A percentile compares a stretch with the other conserved stretches of the same genome.
Evolutionary conservation across 1,139 yeast genomes (phyloP).

Genomic region (Pichia sp.): DNA sequence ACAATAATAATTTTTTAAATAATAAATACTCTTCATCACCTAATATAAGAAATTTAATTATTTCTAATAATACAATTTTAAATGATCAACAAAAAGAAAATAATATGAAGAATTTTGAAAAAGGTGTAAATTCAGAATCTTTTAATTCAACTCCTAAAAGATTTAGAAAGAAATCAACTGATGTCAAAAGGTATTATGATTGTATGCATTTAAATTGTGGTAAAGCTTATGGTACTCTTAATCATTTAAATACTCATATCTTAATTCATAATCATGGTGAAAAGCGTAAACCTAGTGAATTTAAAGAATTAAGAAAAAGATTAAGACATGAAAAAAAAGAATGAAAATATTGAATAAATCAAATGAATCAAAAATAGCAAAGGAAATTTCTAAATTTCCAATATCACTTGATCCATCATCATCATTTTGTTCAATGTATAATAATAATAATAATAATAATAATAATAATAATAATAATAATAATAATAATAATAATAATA

Average conservation of each 20-base stretch:
- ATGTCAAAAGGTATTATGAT: conserved; percentile 59
- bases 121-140: too few species aligned
- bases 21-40: too few species aligned
- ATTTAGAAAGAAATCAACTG: conserved; percentile 63
- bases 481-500: neutral
- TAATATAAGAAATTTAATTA: too few species aligned
- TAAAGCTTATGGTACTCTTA: conserved; percentile 70
- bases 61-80: too few species aligned
- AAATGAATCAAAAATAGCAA: neutral
- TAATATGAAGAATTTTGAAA: too few species aligned
- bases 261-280: conserved; percentile 67
- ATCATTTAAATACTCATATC: conserved; percentile 73
- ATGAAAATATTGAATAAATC: neutral
- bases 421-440: too few species aligned
- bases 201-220: conserved; percentile 58
- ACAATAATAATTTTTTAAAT: too few species aligned
- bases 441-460: too few species aligned
- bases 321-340: neutral
- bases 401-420: too few species aligned
- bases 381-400: neutral
- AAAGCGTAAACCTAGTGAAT: conserved; percentile 60
- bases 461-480: neutral
- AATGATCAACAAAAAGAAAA: too few species aligned
- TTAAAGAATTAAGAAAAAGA: conserved; percentile 5
- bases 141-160: conserved; percentile 30